A percentile compares a stretch with the other conserved stretches of the same genome.
phyloP scores from a whole-genome alignment of 352 stramenopile genomes.

The Phytophthora podocarpi region DNA sequence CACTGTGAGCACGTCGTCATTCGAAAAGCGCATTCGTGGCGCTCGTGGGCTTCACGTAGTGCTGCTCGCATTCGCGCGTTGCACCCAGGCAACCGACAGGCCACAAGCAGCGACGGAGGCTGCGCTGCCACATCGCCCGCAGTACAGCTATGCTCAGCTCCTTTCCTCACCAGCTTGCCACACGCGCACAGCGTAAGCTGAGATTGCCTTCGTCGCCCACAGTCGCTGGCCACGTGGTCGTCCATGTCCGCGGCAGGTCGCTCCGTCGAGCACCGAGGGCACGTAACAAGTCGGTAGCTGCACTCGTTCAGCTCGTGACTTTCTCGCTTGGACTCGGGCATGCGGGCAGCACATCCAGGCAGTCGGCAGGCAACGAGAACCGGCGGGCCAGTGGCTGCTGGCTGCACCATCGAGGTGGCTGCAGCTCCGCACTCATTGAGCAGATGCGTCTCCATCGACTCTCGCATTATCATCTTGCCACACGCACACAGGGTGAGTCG shows the following conservation, averaged over 20 bases:
- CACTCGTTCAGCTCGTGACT: slow-evolving; percentile 30
- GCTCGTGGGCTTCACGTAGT: slow-evolving; percentile 58
- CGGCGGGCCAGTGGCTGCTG: not conserved
- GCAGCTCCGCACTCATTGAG: slow-evolving; percentile 47
- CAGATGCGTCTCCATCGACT: slow-evolving; percentile 55
- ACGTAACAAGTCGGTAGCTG: slow-evolving; percentile 10
- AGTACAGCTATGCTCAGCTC: slow-evolving; percentile 13
- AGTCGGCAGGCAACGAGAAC: slow-evolving; percentile 45
- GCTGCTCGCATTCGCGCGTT: slow-evolving; percentile 40
- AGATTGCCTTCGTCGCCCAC: slow-evolving; percentile 17
- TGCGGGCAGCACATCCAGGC: slow-evolving; percentile 33
- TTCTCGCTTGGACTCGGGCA: slow-evolving; percentile 44
- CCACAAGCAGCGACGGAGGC: slow-evolving; percentile 10
- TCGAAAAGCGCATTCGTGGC: slow-evolving; percentile 49
- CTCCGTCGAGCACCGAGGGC: slow-evolving; percentile 14
- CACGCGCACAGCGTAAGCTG: slow-evolving; percentile 20
- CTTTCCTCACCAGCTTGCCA: slow-evolving; percentile 25
- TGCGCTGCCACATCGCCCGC: not conserved
- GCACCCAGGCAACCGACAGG: slow-evolving; percentile 30
- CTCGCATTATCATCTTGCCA: slow-evolving; percentile 66
- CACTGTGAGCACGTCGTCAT: slow-evolving; percentile 48
- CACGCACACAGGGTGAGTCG: slow-evolving; percentile 60
- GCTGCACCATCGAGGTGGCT: not conserved
- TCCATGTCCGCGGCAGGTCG: slow-evolving; percentile 37
- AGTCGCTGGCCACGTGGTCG: slow-evolving; percentile 45